Base-by-base conservation (phyloP, 139 green algal species). In the Pseudopediastrum boryanum region DNA sequence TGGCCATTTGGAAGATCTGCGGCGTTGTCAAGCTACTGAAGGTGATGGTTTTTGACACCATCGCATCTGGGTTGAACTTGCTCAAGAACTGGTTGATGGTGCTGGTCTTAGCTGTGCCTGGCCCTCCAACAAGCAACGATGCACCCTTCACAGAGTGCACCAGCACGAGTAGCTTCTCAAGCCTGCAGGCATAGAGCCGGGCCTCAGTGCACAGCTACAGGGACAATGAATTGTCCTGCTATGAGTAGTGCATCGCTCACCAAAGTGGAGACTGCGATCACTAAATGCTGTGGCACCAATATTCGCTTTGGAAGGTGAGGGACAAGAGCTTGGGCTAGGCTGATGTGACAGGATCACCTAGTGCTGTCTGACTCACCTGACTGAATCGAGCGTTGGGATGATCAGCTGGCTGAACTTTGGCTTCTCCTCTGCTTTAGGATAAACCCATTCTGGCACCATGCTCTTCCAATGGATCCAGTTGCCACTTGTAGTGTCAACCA, bases 21-120 rank as follows among this genome's bases (percentile, higher is more conserved):
- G 95, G 95, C 2, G 92, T 97, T 39, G 95, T 98, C 52, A 98
- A 87, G 52, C 72, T 93, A 41, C 92, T 97, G 84, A 98, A 98
- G 71, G 93, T 98, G 83, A 98, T 94, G 39, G 91, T 96, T 86
- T 98, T 98, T 75, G 63, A 86, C 19, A 62, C 51, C 41, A 77
- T 61, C 25, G 66, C 54, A 69, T 76, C 76, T 29, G 29, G 69
- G 64, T 59, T 75, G 64, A 82, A 76, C 42, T 72, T 77, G 7
- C 71, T 41, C 73, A 98, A 84, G 87, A 96, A 98, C 85, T 95
- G 90, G 52, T 93, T 94, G 80, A 98, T 89, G 38, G 85, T 90
- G 23, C 81, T 90, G 7, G 93, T 97, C 89, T 98, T 98, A 85
- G 93, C 95, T 2, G 95, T 98, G 21, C 95, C 95, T n/a, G 95